phyloP scores from a whole-genome alignment of 2,329 filamentous ascomycete species.

The Pyrenochaeta sp. region DNA sequence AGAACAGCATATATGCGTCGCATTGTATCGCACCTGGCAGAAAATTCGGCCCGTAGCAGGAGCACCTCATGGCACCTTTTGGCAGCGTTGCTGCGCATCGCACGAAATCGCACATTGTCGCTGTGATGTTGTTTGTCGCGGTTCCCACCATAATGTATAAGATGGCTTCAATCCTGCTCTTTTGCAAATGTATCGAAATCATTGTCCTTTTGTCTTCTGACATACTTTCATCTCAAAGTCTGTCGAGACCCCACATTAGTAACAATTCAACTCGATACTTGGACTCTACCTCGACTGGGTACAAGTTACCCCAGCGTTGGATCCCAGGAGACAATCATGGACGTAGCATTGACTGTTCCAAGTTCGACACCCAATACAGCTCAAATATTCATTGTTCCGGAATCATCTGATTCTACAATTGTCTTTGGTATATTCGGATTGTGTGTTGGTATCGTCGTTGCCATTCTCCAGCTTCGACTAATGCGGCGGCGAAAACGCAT shows the following conservation, averaged over 20 bases:
- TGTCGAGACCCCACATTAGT: too few species aligned
- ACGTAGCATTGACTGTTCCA: not conserved
- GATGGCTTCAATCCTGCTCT: too few species aligned
- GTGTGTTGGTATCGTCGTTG: slow-evolving; percentile 4
- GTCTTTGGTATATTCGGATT: slow-evolving; percentile 5
- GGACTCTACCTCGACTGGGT: too few species aligned
- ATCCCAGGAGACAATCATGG: not conserved
- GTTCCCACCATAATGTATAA: too few species aligned
- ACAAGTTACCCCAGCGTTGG: too few species aligned
- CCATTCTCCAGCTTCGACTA: slow-evolving; percentile 8
- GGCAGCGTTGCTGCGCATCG: too few species aligned
- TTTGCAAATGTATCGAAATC: too few species aligned
- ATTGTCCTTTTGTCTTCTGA: too few species aligned
- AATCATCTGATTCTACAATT: not conserved
- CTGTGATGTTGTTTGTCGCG: too few species aligned
- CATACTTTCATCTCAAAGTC: too few species aligned
- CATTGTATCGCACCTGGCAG: not conserved
- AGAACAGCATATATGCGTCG: not conserved
- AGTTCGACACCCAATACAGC: not conserved
- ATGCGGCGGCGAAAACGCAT: not conserved
- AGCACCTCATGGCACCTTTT: not conserved
- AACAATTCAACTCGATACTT: too few species aligned
- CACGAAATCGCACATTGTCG: too few species aligned
- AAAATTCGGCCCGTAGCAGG: not conserved
- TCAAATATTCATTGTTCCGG: not conserved